phyloP scores from a whole-genome alignment of 2,329 filamentous ascomycete species.

The Exophiala phaeomuriformis region DNA sequence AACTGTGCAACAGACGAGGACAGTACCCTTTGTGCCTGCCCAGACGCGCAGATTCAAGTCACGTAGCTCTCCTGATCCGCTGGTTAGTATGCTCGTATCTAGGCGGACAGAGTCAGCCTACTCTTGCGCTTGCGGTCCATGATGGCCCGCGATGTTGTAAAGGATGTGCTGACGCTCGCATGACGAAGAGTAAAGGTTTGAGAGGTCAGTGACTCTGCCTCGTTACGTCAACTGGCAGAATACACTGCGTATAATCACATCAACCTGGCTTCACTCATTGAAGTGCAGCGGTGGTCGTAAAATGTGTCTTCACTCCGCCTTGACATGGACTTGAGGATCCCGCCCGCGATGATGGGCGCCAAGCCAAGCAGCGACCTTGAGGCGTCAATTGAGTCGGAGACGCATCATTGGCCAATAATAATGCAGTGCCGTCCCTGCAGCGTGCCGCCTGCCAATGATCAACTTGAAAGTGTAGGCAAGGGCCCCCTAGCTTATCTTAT shows the following conservation, averaged over 20 bases:
- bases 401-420: too few species aligned
- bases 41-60: slow-evolving; percentile 80
- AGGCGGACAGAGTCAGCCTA: slow-evolving; percentile 28
- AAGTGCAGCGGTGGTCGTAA: neutral
- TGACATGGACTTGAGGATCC: neutral
- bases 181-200: slow-evolving; percentile 19
- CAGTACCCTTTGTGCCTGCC: slow-evolving; percentile 74
- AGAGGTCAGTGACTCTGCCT: slow-evolving; percentile 12
- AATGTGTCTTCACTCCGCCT: slow-evolving; percentile 6
- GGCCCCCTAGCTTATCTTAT: too few species aligned
- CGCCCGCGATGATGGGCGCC: slow-evolving; percentile 10
- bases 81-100: slow-evolving; percentile 5
- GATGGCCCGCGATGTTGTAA: slow-evolving; percentile 25
- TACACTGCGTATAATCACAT: slow-evolving; percentile 7
- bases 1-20: neutral
- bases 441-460: too few species aligned
- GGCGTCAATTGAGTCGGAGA: too few species aligned
- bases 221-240: slow-evolving; percentile 5
- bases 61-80: slow-evolving; percentile 72
- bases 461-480: too few species aligned
- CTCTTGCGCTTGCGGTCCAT: slow-evolving; percentile 48
- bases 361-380: neutral
- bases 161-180: slow-evolving; percentile 22
- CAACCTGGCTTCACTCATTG: neutral
- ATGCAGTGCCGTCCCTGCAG: too few species aligned